Percentiles rank a stretch among this genome's conserved stretches.
phyloP scores from a whole-genome alignment of 129 eudicot species.

The Tagetes patula region DNA sequence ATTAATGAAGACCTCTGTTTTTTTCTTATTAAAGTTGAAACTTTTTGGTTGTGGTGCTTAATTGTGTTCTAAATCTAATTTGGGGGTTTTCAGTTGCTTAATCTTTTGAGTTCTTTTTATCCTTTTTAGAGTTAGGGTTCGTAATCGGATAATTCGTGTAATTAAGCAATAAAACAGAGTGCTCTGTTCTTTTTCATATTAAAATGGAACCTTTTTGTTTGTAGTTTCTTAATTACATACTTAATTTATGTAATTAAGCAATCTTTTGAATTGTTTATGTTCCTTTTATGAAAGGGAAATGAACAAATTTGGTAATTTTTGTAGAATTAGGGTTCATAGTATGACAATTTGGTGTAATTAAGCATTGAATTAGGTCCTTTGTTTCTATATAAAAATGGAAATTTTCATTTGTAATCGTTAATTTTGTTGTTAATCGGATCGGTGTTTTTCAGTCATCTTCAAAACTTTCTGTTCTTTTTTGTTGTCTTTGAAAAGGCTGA shows the following conservation, averaged over 20 bases:
- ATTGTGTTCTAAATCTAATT: not conserved
- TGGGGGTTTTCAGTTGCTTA: conserved; percentile 11
- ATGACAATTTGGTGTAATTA: not conserved
- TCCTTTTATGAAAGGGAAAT: not conserved
- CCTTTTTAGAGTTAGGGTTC: not conserved
- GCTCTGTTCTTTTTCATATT: too few relatives aligned
- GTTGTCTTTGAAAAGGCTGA: not conserved
- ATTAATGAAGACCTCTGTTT: not conserved
- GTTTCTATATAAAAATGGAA: conserved; percentile 1
- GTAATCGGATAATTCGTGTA: too few relatives aligned
- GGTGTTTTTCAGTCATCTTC: too few relatives aligned
- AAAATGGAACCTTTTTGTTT: too few relatives aligned
- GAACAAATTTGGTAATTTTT: too few relatives aligned
- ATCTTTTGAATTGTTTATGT: too few relatives aligned
- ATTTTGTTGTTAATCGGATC: too few relatives aligned
- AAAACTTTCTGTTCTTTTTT: too few relatives aligned
- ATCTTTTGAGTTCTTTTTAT: not conserved
- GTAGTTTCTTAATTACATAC: too few relatives aligned
- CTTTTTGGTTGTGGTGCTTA: conserved; percentile 3
- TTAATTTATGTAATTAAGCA: too few relatives aligned
- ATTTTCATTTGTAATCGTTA: not conserved
- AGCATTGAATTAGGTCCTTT: not conserved
- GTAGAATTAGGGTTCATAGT: not conserved
- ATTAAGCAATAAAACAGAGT: too few relatives aligned
- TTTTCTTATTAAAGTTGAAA: not conserved